Evolutionary conservation across 306 rosid genomes (phyloP).

Genomic region (Ormosia emarginata): DNA sequence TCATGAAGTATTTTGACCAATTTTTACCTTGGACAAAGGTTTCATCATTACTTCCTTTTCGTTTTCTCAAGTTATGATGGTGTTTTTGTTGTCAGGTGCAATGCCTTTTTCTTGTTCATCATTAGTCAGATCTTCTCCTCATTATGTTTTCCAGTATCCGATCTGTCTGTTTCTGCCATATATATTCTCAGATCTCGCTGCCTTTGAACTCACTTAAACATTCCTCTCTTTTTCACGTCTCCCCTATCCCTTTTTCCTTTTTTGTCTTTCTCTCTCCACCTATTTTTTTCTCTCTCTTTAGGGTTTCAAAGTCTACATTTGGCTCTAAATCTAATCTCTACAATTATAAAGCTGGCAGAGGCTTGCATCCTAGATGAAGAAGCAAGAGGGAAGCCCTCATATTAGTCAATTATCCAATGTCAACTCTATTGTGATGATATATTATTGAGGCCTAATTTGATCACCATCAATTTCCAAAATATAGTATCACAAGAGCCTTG

Average conservation of each 20-base stretch:
- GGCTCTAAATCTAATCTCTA: constrained; percentile 22
- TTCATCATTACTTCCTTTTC: constrained; percentile 59
- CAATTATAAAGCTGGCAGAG: not conserved
- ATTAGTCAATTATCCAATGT: constrained; percentile 27
- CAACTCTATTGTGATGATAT: not conserved
- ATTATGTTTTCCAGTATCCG: constrained; percentile 50
- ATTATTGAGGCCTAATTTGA: constrained; percentile 6
- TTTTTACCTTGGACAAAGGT: constrained; percentile 4
- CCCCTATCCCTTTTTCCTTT: not conserved
- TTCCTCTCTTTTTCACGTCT: constrained; percentile 36
- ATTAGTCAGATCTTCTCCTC: constrained; percentile 47
- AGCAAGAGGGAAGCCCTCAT: constrained; percentile 13
- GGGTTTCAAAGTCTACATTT: constrained; percentile 41
- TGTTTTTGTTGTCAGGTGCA: constrained; percentile 59
- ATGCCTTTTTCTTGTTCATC: constrained; percentile 41
- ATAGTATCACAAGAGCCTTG: not conserved
- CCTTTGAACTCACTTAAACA: constrained; percentile 29
- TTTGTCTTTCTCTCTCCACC: constrained; percentile 1
- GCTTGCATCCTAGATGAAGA: not conserved
- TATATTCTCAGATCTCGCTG: constrained; percentile 42
- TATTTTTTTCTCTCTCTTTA: constrained; percentile 24
- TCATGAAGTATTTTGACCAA: constrained; percentile 66
- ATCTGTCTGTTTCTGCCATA: constrained; percentile 65
- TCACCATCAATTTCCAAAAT: not conserved
- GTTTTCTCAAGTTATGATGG: constrained; percentile 40